These are phyloP conservation scores for Centaurea solstitialis DNA, from an alignment of 129 eudicot species.

Conservation along the genomic window DNA sequence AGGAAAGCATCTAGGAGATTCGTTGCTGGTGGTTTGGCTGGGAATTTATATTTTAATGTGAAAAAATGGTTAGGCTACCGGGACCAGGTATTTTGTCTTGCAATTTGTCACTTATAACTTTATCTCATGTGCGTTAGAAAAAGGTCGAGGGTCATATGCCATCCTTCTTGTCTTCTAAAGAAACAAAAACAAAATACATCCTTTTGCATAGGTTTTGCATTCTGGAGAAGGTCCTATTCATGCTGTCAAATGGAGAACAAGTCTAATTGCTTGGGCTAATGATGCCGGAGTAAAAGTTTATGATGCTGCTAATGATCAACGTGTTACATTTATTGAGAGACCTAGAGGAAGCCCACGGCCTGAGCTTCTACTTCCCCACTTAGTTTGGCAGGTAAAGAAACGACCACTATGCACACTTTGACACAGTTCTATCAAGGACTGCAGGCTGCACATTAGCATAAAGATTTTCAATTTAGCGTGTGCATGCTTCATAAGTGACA, in stretches of 20 bases:
- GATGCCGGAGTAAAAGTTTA: conserved; percentile 95
- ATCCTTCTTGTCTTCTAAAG: conserved; percentile 1
- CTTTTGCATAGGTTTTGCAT: conserved; percentile 67
- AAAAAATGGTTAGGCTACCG: conserved; percentile 96
- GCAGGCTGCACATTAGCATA: background rate
- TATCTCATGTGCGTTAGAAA: background rate
- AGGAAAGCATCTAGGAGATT: conserved; percentile 80
- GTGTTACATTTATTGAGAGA: conserved; percentile 86
- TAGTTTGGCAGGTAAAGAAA: conserved; percentile 92
- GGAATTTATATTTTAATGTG: conserved; percentile 67
- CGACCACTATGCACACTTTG: background rate
- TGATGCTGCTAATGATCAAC: conserved; percentile 88
- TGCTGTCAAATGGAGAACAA: conserved; percentile 90
- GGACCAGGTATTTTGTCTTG: conserved; percentile 68
- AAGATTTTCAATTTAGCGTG: background rate
- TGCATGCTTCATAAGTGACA: background rate
- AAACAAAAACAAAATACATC: background rate
- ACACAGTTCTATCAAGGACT: background rate
- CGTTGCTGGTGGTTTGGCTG: conserved; percentile 98
- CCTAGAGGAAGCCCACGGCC: conserved; percentile 99
- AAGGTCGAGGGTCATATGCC: background rate
- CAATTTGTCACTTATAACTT: conserved; percentile 13
- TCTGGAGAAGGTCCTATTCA: conserved; percentile 99
- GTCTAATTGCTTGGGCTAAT: conserved; percentile 98
- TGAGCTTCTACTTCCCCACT: conserved; percentile 89